Base-by-base conservation (phyloP, 108 stramenopile genomes). In the Ochromonas danica region DNA sequence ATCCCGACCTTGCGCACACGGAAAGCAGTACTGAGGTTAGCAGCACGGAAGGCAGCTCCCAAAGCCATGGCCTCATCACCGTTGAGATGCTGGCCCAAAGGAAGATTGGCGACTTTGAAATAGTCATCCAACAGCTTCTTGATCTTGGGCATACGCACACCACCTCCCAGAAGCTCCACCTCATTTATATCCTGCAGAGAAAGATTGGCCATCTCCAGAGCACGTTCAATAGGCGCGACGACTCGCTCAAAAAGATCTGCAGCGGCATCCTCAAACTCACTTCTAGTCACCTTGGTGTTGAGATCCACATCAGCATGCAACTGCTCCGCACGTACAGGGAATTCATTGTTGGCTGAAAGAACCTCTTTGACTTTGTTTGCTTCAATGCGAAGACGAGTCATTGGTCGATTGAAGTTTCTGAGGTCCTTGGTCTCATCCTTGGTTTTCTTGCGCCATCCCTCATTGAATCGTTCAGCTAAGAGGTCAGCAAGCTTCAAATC, bases 351-450 rank as follows among this genome's bases (percentile, higher is more conserved):
- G 83, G 99, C 97, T 41, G 90, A 91, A 33, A 99, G 88, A 0
- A 99, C 96, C 81, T 97, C 94, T 87, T 98, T 98, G 78, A 88
- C 43, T 88, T 99, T 99, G 82, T 93, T 94, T 27, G 97, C 96
- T 87, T 95, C 93, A 33, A 92, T 79, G 62, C 94, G 95, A 40
- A 99, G 71, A 82, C 96, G 96, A 65, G 93, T 90, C 94, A 98
- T 94, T 81, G 96, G 89, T n/a, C 94, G 87, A 27, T 93, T 90
- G 43, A 82, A 71, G 61, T 81, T 80, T 0, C 96, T 89, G 40
- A 99, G 90, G 80, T 96, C 95, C 51, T 89, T 87, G 63, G 78
- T 82, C 41, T 85, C 83, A 33, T 88, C 82, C 2, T 87, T 85
- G 43, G 86, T 82, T 40, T 81, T 60, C 80, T 88, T 84, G 38